These are phyloP conservation scores for Angomonas ambiguus DNA, from an alignment of 208 protist species.

Conservation along the genomic window DNA sequence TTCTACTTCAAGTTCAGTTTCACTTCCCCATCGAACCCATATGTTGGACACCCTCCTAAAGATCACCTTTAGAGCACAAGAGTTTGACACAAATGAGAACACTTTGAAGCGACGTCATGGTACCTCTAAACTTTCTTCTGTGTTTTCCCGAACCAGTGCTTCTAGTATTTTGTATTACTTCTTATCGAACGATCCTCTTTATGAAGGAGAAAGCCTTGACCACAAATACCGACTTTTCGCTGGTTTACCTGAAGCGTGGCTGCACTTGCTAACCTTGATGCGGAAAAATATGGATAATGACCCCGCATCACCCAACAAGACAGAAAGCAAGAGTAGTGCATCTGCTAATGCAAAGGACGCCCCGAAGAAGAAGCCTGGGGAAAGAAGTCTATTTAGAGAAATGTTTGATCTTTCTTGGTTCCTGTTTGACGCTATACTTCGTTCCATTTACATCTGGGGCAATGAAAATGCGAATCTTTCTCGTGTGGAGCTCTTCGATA, in stretches of 20 bases:
- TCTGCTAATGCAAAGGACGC: conserved; percentile 14
- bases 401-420: conserved; percentile 83
- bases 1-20: conserved; percentile 57
- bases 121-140: conserved; percentile 18
- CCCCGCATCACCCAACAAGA: not conserved
- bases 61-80: conserved; percentile 60
- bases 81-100: conserved; percentile 58
- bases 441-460: conserved; percentile 76
- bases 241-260: conserved; percentile 65
- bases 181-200: conserved; percentile 78
- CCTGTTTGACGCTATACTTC: conserved; percentile 79
- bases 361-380: conserved; percentile 18
- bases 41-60: conserved; percentile 66
- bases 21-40: conserved; percentile 56
- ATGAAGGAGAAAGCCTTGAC: conserved; percentile 25
- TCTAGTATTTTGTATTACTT: conserved; percentile 73
- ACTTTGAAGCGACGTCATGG: conserved; percentile 52
- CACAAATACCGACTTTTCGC: conserved; percentile 62
- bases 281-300: conserved; percentile 11
- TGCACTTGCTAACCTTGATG: conserved; percentile 36
- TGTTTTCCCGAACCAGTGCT: conserved; percentile 51
- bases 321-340: too few species aligned
- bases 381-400: too few species aligned
- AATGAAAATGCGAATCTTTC: conserved; percentile 42
- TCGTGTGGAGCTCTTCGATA: conserved; percentile 58